A percentile compares a stretch with the other conserved stretches of the same genome.
These are phyloP conservation scores for Saccharomycopsis fibuligera DNA, from an alignment of 805 yeast genomes.

Conservation along the genomic window DNA sequence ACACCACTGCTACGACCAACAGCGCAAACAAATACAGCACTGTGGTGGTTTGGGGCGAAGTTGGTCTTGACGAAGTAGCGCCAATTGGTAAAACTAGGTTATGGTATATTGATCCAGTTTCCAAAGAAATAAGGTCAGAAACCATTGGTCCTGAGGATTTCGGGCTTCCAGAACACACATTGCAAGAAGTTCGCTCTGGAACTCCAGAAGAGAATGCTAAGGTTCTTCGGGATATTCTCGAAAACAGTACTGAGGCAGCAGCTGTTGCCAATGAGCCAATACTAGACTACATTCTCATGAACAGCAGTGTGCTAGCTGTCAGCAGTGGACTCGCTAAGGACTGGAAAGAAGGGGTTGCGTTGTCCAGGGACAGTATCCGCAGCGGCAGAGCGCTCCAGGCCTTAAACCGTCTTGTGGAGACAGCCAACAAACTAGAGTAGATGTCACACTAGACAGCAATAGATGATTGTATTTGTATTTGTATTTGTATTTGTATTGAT, in stretches of 20 bases:
- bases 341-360: constrained; percentile 73
- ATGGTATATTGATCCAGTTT: constrained; percentile 58
- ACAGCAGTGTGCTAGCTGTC: constrained; percentile 81
- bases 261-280: constrained; percentile 52
- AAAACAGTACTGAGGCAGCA: constrained; percentile 39
- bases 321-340: constrained; percentile 58
- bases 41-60: constrained; percentile 88
- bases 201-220: constrained; percentile 83
- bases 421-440: no score
- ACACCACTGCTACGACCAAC: background rate
- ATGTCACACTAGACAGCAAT: no score
- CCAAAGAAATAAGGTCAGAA: constrained; percentile 37
- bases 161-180: constrained; percentile 67
- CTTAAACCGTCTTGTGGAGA: constrained; percentile 36
- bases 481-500: no score
- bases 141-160: constrained; percentile 68
- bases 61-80: constrained; percentile 89
- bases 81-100: constrained; percentile 77
- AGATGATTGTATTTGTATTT: no score
- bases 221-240: constrained; percentile 38
- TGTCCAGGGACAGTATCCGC: constrained; percentile 63
- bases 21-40: constrained; percentile 32
- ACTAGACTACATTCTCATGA: constrained; percentile 84
- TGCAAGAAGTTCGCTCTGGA: constrained; percentile 68
- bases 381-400: constrained; percentile 63